These are phyloP conservation scores for Trypanosoma boissoni DNA, from an alignment of 208 protist species.

Conservation along the genomic window DNA sequence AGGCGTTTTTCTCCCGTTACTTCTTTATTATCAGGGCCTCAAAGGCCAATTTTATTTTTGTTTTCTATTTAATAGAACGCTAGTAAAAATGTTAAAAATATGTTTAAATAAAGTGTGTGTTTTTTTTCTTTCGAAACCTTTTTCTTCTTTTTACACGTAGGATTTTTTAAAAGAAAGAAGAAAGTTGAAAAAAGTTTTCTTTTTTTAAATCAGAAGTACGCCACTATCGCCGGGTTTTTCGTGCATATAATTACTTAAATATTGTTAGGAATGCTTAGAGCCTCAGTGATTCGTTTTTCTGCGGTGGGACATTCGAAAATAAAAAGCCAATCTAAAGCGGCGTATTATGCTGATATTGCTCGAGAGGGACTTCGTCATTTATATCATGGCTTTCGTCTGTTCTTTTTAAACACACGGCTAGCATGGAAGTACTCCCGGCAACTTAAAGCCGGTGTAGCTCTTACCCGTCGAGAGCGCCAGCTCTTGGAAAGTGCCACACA, in stretches of 20 bases:
- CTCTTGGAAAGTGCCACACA: slow-evolving; percentile 91
- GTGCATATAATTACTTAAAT: background rate
- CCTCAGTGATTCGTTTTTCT: slow-evolving; percentile 14
- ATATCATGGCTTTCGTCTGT: slow-evolving; percentile 88
- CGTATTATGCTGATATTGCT: slow-evolving; percentile 35
- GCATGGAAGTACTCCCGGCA: slow-evolving; percentile 87
- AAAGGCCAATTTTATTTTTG: background rate
- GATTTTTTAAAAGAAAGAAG: slow-evolving; percentile 1
- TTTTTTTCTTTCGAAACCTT: slow-evolving; percentile 9
- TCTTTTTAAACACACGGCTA: slow-evolving; percentile 85
- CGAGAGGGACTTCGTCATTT: slow-evolving; percentile 76
- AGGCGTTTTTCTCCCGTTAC: no score
- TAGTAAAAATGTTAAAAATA: slow-evolving; percentile 1
- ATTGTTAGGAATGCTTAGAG: slow-evolving; percentile 17
- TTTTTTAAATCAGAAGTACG: slow-evolving; percentile 1
- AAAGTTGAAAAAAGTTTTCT: slow-evolving; percentile 4
- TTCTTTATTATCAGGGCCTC: no score
- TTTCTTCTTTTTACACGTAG: slow-evolving; percentile 17
- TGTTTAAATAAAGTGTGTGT: slow-evolving; percentile 5
- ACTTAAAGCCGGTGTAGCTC: slow-evolving; percentile 77
- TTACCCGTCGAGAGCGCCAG: slow-evolving; percentile 83
- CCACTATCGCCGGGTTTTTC: background rate
- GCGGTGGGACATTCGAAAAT: slow-evolving; percentile 9
- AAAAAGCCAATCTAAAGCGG: slow-evolving; percentile 10
- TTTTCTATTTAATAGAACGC: background rate